Percentiles rank a stretch among this genome's conserved stretches.
Evolutionary conservation across 768 basidiomycete genomes (phyloP).

Genomic region (Mycena latifolia): DNA sequence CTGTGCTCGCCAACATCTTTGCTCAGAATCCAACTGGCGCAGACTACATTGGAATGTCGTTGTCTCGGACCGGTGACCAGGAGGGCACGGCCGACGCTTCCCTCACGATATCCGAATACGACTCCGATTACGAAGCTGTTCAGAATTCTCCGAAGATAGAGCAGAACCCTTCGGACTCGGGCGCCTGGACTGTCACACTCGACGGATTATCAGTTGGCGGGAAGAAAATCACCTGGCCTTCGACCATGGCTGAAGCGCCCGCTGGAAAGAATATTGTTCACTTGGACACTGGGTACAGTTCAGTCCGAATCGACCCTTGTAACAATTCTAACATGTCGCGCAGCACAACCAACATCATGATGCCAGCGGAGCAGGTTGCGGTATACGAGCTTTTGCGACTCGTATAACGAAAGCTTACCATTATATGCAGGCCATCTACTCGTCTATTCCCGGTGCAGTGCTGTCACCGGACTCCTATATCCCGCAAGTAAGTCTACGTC

Average conservation of each 20-base stretch:
- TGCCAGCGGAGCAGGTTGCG: slow-evolving; percentile 20
- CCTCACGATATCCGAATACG: slow-evolving; percentile 33
- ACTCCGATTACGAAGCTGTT: slow-evolving; percentile 28
- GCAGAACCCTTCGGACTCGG: slow-evolving; percentile 24
- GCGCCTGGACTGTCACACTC: slow-evolving; percentile 31
- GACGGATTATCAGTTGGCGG: slow-evolving; percentile 26
- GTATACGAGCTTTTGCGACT: not conserved
- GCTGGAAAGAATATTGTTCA: slow-evolving; percentile 30
- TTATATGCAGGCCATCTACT: slow-evolving; percentile 23
- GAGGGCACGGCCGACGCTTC: slow-evolving; percentile 32
- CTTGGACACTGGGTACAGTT: slow-evolving; percentile 30
- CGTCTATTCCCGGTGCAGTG: slow-evolving; percentile 30
- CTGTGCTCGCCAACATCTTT: slow-evolving; percentile 33
- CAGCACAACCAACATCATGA: slow-evolving; percentile 29
- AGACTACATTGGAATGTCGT: slow-evolving; percentile 32
- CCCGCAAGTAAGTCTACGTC: slow-evolving; percentile 6
- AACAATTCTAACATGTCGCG: not conserved
- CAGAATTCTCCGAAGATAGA: slow-evolving; percentile 25
- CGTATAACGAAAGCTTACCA: not conserved
- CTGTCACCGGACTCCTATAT: slow-evolving; percentile 23
- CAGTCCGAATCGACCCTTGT: no score
- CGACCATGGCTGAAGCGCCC: slow-evolving; percentile 17
- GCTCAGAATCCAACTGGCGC: slow-evolving; percentile 14
- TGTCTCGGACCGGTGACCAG: slow-evolving; percentile 30
- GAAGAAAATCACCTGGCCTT: slow-evolving; percentile 30